These are phyloP conservation scores for Sanguinoderma infundibulare DNA, from an alignment of 1,284 basidiomycete species.

Conservation along the genomic window DNA sequence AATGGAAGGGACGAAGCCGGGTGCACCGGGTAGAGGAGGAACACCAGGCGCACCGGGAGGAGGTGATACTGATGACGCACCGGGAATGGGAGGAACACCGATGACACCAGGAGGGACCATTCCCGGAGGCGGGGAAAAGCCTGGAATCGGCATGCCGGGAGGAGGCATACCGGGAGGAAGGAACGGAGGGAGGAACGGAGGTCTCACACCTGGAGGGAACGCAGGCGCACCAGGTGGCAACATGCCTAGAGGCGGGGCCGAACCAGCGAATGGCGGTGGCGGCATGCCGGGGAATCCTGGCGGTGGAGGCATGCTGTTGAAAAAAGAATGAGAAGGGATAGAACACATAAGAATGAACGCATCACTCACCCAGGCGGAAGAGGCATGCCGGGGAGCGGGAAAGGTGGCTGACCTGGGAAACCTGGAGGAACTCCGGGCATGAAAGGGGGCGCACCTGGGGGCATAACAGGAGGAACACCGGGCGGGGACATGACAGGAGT, in stretches of 20 bases:
- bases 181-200: conserved; percentile 41
- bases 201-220: conserved; percentile 47
- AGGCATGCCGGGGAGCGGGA: conserved; percentile 39
- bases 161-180: conserved; percentile 33
- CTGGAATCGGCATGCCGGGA: conserved; percentile 27
- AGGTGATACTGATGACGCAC: conserved; percentile 25
- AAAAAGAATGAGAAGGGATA: neutral
- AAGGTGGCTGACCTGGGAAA: conserved; percentile 42
- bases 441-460: conserved; percentile 42
- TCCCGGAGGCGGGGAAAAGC: conserved; percentile 28
- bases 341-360: neutral
- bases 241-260: conserved; percentile 41
- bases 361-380: conserved; percentile 50
- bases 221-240: conserved; percentile 37
- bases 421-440: conserved; percentile 45
- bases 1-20: conserved; percentile 10
- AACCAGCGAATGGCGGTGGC: conserved; percentile 37
- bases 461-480: conserved; percentile 41
- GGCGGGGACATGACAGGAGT: conserved; percentile 38
- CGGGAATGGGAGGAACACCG: conserved; percentile 26
- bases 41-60: conserved; percentile 13
- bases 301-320: conserved; percentile 14
- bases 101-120: conserved; percentile 20
- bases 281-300: conserved; percentile 39
- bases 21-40: conserved; percentile 7